Conservation (phyloP, 139 green algal species). For the Auxenochlorella protothecoides region DNA sequence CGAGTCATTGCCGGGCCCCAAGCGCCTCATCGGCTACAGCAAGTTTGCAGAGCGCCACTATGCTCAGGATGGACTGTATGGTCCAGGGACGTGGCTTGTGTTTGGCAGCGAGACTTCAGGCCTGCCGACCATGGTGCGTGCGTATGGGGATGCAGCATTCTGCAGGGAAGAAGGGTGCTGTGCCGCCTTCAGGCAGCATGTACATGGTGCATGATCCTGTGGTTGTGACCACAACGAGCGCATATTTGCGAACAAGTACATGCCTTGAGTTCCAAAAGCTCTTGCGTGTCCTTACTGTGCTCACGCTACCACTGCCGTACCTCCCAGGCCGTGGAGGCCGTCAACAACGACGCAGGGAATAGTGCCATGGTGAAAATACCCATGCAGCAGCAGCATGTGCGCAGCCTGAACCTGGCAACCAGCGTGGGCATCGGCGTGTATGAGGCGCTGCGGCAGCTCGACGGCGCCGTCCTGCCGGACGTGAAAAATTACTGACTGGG, state of each 20-base stretch:
- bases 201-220: no score
- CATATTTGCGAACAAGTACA: no score
- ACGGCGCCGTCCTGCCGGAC: conserved; percentile 35
- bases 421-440: conserved; percentile 71
- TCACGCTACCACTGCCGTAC: no score
- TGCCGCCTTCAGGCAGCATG: no score
- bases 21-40: conserved; percentile 59
- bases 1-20: conserved; percentile 22
- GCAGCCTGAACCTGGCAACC: conserved; percentile 75
- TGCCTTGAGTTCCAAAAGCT: no score
- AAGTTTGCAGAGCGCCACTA: conserved; percentile 58
- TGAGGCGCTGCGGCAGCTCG: conserved; percentile 78
- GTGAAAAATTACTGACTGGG: no score
- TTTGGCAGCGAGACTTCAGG: conserved; percentile 68
- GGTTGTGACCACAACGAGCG: no score
- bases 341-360: conserved; percentile 29
- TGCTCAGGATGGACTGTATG: conserved; percentile 49
- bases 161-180: no score
- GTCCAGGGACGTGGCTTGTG: conserved; percentile 35
- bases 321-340: no score
- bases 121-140: conserved; percentile 45
- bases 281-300: no score
- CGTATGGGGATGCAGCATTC: conserved; percentile 23
- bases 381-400: conserved; percentile 71
- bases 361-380: conserved; percentile 68